Base-by-base conservation (phyloP, 2,329 filamentous ascomycete species). In the Trichoderma afroharzianum region DNA sequence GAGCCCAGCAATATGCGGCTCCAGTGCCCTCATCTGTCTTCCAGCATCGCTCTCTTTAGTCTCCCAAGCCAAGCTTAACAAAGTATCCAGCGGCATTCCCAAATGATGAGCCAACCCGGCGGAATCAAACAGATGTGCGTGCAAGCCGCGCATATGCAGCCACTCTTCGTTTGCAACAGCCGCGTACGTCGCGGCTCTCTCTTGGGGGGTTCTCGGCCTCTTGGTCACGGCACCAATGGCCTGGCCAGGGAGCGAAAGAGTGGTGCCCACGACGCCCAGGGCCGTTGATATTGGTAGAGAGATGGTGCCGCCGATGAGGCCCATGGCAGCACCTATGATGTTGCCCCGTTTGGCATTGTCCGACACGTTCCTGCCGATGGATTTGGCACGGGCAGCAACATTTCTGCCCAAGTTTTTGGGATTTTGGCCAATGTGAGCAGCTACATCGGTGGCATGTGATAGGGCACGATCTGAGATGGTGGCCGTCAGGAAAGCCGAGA, bases 401-500 rank as follows among this genome's bases (percentile, higher is more conserved):
- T 79, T 77, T 68, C 81, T 81, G 73, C 82, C 80, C 28, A 82
- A 76, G 6, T 74, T 75, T 58, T 76, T 79, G 12, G 78, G 86
- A 73, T 77, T 78, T 14, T 79, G 73, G 66, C 80, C 76, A 1
- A 86, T 62, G 26, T 79, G 75, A 43, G 78, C 78, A 8, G 78
- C 83, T 15, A 84, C 75, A 62, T 85, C 83, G 36, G 78, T 80
- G 1, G 83, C 83, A 72, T 85, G 84, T 33, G 78, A 79, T 21
- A 85, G 71, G 6, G 84, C 84, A 3, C 82, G 80, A 63, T 83
- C 81, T 0, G 82, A 82, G 0, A 85, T 82, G 24, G 80, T 84
- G 63, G 84, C 84, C 0, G 81, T 79, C 6, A 86, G 79, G 71
- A 86, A 86, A 1, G 82, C 84, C 0, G 84, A 86, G 2, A 84